Evolutionary conservation across 2,329 filamentous ascomycete species (phyloP), one percentile per base, ranked within the genome.

Genomic region (Metarhizium brunneum): DNA sequence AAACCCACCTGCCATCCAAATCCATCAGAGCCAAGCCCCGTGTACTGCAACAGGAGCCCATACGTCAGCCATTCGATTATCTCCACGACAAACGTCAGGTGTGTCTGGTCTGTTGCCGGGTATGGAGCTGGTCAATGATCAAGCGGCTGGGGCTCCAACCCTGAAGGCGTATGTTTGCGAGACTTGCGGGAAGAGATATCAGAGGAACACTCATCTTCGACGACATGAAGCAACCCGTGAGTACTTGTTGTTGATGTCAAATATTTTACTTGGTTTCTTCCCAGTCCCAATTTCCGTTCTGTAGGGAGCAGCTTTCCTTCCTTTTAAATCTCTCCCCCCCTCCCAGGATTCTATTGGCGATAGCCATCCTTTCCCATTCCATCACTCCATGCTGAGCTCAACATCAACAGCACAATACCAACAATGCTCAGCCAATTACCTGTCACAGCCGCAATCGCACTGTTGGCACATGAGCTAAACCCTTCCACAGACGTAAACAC

Each of bases 181-280:
- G 32, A 62, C 57, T 29, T 65, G 64, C 48, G 62, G 63, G 10
- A 65, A 63, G 53, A 54, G 58, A 29, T 65, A 65, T 55, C 63
- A 65, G 52, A 58, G 62, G 29, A 65, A 60, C 54, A 61, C 62
- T 29, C 64, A 65, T 52, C 60, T 65, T 18, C 62, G 63, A 29
- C 62, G 64, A 13, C 63, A 65, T 52, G 63, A 65, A 56, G 58
- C 63, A 18, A 65, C 62, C 11, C 64, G 63, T 65, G 52, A 60
- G 64, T 48, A 25, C 13, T 47, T 6, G 43, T 10, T 36, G 3
- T 13, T 13, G 35, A 36, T 36, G 13, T 36, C 25, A 25, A 25
- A 36, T 36, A 11, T 13, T 13, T 36, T 36, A 13, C 25, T 25
- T 8, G 35, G 35, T 13, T 13, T 36, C 13, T 36, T 8, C 35